Conservation (phyloP, 2,329 filamentous ascomycete species). For the Neoarthrinium moseri region DNA sequence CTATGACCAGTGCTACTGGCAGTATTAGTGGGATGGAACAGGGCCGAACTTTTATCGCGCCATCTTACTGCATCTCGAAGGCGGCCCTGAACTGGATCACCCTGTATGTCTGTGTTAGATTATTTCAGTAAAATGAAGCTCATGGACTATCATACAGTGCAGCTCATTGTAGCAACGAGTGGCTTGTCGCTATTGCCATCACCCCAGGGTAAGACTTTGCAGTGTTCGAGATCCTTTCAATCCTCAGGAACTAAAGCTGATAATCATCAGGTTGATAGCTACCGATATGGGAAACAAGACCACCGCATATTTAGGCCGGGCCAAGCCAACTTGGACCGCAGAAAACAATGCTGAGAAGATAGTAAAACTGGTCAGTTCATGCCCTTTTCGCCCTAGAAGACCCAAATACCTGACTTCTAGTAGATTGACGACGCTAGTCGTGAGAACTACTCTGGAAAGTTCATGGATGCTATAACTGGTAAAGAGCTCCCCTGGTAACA, state of each 20-base stretch:
- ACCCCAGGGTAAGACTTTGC: conserved; percentile 15
- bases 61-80: conserved; percentile 30
- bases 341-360: conserved; percentile 17
- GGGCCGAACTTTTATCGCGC: conserved; percentile 13
- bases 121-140: not conserved
- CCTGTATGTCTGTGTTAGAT: conserved; percentile 3
- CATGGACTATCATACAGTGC: conserved; percentile 1
- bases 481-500: conserved; percentile 3
- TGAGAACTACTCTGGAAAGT: conserved; percentile 5
- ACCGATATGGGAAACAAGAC: conserved; percentile 17
- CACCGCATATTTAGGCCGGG: conserved; percentile 14
- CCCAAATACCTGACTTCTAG: not conserved
- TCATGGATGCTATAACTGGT: conserved; percentile 1
- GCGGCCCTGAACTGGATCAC: conserved; percentile 30
- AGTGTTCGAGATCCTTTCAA: not conserved
- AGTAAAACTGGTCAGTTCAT: conserved; percentile 15
- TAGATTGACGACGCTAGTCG: conserved; percentile 3
- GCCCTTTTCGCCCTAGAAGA: too few species aligned
- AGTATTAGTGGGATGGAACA: conserved; percentile 19
- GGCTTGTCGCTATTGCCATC: conserved; percentile 13
- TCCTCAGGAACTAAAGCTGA: not conserved
- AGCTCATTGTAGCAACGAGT: conserved; percentile 15
- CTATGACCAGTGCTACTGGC: conserved; percentile 27
- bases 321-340: conserved; percentile 16
- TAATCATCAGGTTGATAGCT: conserved; percentile 10